Percentiles rank a stretch among this genome's conserved stretches.
These are phyloP conservation scores for Penicillium fuscoglaucum DNA, from an alignment of 2,329 filamentous ascomycete species.

Conservation along the genomic window DNA sequence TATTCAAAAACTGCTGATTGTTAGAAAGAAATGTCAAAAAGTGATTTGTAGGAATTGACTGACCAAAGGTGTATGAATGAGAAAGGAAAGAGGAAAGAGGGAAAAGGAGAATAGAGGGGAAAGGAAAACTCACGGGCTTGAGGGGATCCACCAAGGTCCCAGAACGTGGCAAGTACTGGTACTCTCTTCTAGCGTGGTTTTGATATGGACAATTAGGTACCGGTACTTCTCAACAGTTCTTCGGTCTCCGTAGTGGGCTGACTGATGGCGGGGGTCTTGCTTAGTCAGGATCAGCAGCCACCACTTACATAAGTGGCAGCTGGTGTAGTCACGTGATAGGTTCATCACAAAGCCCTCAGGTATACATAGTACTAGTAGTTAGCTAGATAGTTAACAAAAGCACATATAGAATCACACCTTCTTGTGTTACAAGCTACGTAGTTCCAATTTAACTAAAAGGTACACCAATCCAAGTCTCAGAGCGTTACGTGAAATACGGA, in stretches of 20 bases:
- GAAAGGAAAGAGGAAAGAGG: constrained; percentile 12
- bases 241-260: constrained; percentile 10
- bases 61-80: constrained; percentile 14
- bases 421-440: background rate
- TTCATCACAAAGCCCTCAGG: background rate
- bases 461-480: background rate
- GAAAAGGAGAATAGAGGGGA: constrained; percentile 19
- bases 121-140: constrained; percentile 21
- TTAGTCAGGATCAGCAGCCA: background rate
- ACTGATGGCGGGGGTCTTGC: constrained; percentile 16
- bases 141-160: constrained; percentile 3
- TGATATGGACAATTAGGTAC: constrained; percentile 5
- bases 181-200: background rate
- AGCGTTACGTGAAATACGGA: no score
- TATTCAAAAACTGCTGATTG: constrained; percentile 13
- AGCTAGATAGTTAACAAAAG: no score
- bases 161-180: constrained; percentile 5
- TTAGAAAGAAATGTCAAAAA: constrained; percentile 6
- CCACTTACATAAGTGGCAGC: background rate
- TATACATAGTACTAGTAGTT: background rate
- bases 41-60: background rate
- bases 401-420: background rate
- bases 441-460: no score
- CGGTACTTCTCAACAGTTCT: constrained; percentile 12
- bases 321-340: background rate